Percentiles rank a stretch among this genome's conserved stretches.
phyloP scores from a whole-genome alignment of 2,329 filamentous ascomycete species.

The Pseudocercospora vitis region DNA sequence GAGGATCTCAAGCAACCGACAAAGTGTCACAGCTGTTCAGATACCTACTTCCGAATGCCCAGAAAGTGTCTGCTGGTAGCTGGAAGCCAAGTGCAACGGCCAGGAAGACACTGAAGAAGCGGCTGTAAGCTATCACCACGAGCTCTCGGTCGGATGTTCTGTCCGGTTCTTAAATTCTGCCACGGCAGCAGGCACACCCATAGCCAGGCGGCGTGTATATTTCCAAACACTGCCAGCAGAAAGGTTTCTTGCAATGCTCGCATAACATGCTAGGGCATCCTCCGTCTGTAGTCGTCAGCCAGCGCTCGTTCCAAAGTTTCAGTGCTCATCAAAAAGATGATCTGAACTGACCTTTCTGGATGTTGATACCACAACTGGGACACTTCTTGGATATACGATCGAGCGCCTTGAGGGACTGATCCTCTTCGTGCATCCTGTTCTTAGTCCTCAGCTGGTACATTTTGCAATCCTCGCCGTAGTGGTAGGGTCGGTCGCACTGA shows the following conservation, averaged over 20 bases:
- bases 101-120: too few species aligned
- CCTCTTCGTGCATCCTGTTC: slow-evolving; percentile 34
- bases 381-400: slow-evolving; percentile 31
- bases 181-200: slow-evolving; percentile 20
- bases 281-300: slow-evolving; percentile 18
- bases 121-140: too few species aligned
- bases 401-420: slow-evolving; percentile 26
- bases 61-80: too few species aligned
- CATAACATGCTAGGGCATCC: slow-evolving; percentile 37
- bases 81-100: too few species aligned
- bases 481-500: slow-evolving; percentile 35
- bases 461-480: slow-evolving; percentile 35
- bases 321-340: not conserved
- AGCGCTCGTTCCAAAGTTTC: not conserved
- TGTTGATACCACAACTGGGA: slow-evolving; percentile 32
- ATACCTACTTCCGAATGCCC: too few species aligned
- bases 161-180: not conserved
- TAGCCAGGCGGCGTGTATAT: not conserved
- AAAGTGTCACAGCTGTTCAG: too few species aligned
- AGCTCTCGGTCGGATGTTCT: too few species aligned
- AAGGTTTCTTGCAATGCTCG: slow-evolving; percentile 28
- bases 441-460: slow-evolving; percentile 37
- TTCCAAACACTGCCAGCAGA: slow-evolving; percentile 36
- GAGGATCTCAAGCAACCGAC: too few species aligned
- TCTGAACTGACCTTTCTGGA: slow-evolving; percentile 29